Evolutionary conservation across 140 eudicot species (phyloP).

Genomic region (Senecio squalidus): DNA sequence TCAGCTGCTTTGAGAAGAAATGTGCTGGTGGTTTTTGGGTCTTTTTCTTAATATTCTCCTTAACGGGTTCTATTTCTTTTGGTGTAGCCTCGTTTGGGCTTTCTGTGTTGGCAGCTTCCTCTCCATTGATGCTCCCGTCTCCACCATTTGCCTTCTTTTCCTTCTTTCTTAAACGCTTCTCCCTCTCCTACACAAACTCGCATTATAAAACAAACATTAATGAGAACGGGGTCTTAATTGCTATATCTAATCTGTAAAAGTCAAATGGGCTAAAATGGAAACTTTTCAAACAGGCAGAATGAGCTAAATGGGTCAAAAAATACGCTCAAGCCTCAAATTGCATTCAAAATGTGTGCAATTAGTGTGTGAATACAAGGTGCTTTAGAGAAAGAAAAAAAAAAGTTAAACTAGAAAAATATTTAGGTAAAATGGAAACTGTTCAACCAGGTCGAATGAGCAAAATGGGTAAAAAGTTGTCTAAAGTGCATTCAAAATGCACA

Average conservation of each 20-base stretch:
- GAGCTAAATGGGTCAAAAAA: too few relatives aligned
- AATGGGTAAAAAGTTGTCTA: too few relatives aligned
- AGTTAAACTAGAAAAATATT: too few relatives aligned
- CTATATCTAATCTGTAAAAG: neutral
- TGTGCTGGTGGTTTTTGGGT: constrained; percentile 31
- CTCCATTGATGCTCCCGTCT: constrained; percentile 30
- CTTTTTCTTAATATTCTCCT: constrained; percentile 21
- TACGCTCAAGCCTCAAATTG: too few relatives aligned
- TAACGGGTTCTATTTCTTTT: constrained; percentile 33
- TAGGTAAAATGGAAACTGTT: too few relatives aligned
- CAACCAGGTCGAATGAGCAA: too few relatives aligned
- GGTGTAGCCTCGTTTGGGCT: constrained; percentile 13
- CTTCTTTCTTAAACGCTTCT: constrained; percentile 77
- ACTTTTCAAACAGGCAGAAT: too few relatives aligned
- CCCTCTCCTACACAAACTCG: constrained; percentile 58
- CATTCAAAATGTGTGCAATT: too few relatives aligned
- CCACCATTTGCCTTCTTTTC: constrained; percentile 44
- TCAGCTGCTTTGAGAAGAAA: constrained; percentile 44
- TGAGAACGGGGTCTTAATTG: neutral
- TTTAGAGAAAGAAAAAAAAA: too few relatives aligned
- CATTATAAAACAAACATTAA: neutral
- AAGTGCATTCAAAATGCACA: too few relatives aligned
- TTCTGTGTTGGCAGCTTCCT: constrained; percentile 27
- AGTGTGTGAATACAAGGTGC: too few relatives aligned
- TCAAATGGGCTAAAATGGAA: neutral